phyloP scores from a whole-genome alignment of 2,329 filamentous ascomycete genomes.

The Phialemonium atrogriseum region DNA sequence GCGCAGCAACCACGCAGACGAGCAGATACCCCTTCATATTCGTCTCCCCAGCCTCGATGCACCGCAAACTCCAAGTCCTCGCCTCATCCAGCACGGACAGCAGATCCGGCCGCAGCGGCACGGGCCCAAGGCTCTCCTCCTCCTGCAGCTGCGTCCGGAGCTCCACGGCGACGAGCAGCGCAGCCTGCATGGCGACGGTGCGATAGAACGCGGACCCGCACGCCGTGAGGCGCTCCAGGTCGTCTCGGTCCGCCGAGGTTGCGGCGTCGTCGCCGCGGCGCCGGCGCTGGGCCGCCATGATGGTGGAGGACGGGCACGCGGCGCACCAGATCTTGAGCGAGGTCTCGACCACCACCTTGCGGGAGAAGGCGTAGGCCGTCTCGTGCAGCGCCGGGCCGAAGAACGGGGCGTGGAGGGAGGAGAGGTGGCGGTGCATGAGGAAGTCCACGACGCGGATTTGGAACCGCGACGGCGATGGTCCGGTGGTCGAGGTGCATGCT shows the following conservation, averaged over 20 bases:
- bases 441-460: conserved; percentile 39
- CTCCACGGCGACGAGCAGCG: conserved; percentile 30
- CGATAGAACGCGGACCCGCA: conserved; percentile 34
- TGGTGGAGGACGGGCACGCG: conserved; percentile 20
- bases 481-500: conserved; percentile 8
- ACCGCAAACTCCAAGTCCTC: conserved; percentile 27
- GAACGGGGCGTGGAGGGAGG: conserved; percentile 47
- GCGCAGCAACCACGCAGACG: conserved; percentile 24
- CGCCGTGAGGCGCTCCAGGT: conserved; percentile 28
- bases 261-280: conserved; percentile 4
- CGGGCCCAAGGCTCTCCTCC: conserved; percentile 25
- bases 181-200: conserved; percentile 7
- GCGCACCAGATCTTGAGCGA: conserved; percentile 37
- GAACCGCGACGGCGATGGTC: conserved; percentile 23
- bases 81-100: conserved; percentile 31
- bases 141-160: conserved; percentile 32
- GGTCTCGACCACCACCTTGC: conserved; percentile 38
- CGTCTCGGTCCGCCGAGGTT: conserved; percentile 11
- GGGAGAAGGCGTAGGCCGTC: conserved; percentile 40
- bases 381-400: conserved; percentile 30
- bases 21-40: conserved; percentile 46
- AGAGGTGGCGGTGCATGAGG: conserved; percentile 44
- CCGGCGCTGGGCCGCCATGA: conserved; percentile 6
- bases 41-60: conserved; percentile 41
- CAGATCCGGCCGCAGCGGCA: conserved; percentile 30